Conservation (phyloP, 441 rosid species). For the Euphorbia schlechtendalii region DNA sequence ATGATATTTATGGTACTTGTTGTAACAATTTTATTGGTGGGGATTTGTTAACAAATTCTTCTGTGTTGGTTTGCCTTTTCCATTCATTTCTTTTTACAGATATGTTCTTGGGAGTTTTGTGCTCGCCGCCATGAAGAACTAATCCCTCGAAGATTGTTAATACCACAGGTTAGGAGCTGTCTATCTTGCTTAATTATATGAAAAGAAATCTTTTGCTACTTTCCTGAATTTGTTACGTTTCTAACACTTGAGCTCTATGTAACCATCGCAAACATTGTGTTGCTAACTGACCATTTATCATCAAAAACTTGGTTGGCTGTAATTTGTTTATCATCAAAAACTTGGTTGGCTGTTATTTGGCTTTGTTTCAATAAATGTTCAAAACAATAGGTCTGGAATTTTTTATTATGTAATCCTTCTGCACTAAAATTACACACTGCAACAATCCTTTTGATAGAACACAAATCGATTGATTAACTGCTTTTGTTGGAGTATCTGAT, state of each 20-base stretch:
- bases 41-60: conserved; percentile 9
- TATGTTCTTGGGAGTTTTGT: conserved; percentile 98
- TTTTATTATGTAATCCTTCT: neutral
- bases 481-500: neutral
- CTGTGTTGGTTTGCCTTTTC: conserved; percentile 7
- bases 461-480: neutral
- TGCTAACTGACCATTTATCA: too few species aligned
- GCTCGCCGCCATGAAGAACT: conserved; percentile 98
- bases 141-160: conserved; percentile 79
- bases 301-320: too few species aligned
- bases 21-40: conserved; percentile 1
- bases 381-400: neutral
- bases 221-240: too few species aligned
- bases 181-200: neutral
- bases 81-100: conserved; percentile 37
- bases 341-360: too few species aligned
- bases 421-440: neutral
- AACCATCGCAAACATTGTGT: too few species aligned
- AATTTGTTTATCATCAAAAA: too few species aligned
- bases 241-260: too few species aligned
- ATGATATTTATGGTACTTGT: too few species aligned
- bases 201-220: too few species aligned
- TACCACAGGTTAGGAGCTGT: conserved; percentile 70
- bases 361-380: too few species aligned
- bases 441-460: neutral